Evolutionary conservation across 1,139 yeast genomes (phyloP), one percentile per base, ranked within the genome.

Genomic region (Geotrichum reessii): DNA sequence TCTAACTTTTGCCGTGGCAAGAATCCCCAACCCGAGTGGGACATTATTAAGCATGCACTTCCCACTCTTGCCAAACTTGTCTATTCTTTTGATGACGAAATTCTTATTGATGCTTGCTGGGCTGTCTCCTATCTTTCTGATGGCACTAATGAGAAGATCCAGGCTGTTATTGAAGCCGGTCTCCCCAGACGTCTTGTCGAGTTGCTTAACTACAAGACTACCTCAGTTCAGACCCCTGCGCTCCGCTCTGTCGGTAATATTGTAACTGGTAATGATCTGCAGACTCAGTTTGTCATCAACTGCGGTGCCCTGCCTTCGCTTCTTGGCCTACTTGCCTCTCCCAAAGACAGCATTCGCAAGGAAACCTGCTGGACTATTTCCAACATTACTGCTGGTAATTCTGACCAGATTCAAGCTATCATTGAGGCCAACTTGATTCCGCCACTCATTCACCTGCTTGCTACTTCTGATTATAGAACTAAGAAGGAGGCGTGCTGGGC

Each of bases 401-500:
- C 92, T 37, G 92, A 87, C 64, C 99, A 93, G 78, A 91, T 93
- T 69, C 97, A 93, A 77, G 93, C 97, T 4, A 98, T 93, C 57
- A 91, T 93, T 69, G 97, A 92, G 72, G 86, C 93, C 63, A 93
- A 93, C 77, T 81, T 93, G 72, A 85, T 93, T 65, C 99, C 99
- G 51, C 97, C 93, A 63, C 84, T 95, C 64, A 86, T 93, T 69
- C 85, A 91, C 73, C 79, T 93, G 67, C 80, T 93, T 71, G 76
- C 81, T 51, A 80, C 82, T 60, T 97, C 96, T 63, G 99, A 93
- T 71, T 92, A 90, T 78, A 91, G 90, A 78, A 93, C 98, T 50
- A 88, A 90, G 74, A 93, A 93, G 76, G 99, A 93, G 77, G 99
- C 99, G 11, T 92, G 99, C 79, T 93, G 99, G 99, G 99, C 98